phyloP scores from a whole-genome alignment of 371 early-diverging fungal genomes.

The Rhizopus sp. region DNA sequence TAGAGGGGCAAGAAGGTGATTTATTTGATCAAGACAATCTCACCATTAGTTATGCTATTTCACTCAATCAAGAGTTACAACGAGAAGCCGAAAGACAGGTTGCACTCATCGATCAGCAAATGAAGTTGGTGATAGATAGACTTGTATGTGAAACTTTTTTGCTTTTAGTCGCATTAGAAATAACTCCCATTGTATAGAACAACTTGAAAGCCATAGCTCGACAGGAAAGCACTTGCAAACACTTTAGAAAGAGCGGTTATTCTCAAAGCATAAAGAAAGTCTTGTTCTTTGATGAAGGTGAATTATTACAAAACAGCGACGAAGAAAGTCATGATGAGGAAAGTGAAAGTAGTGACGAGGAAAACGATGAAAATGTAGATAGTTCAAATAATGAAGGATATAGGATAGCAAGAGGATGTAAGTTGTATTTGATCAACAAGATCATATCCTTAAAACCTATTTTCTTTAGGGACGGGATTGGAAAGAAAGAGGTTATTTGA shows the following conservation, averaged over 20 bases:
- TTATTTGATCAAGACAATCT: conserved; percentile 4
- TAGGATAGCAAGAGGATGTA: neutral
- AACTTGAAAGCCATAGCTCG: no score
- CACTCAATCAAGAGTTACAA: conserved; percentile 25
- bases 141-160: neutral
- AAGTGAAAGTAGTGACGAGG: conserved; percentile 2
- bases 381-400: conserved; percentile 10
- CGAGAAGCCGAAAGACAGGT: conserved; percentile 17
- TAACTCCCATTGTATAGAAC: neutral
- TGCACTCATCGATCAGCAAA: conserved; percentile 13
- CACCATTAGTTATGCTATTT: conserved; percentile 21
- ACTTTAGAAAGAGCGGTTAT: neutral
- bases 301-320: conserved; percentile 1
- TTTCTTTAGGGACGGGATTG: conserved; percentile 23
- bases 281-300: conserved; percentile 3
- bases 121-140: conserved; percentile 3
- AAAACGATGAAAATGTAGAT: conserved; percentile 7
- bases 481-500: conserved; percentile 30
- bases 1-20: neutral
- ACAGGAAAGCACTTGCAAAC: neutral
- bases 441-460: neutral
- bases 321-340: neutral
- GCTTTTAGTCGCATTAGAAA: neutral
- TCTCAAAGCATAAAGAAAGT: neutral
- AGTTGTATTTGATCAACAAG: neutral